Conservation (phyloP, 768 basidiomycete genomes). For the Amyloporia xantha region DNA sequence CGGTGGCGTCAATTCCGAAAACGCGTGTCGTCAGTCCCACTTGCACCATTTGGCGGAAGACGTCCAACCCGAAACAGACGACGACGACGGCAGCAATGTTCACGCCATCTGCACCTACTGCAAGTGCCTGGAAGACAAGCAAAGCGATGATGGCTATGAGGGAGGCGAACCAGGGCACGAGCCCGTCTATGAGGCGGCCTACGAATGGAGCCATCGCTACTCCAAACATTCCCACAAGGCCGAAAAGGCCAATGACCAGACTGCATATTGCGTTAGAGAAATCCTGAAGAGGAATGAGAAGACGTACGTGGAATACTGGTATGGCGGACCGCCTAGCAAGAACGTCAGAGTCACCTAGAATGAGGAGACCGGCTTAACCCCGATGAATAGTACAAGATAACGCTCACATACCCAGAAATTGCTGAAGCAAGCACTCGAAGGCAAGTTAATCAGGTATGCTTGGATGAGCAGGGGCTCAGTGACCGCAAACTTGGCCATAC, state of each 20-base stretch:
- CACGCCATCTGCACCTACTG: constrained; percentile 63
- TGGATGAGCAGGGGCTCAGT: constrained; percentile 80
- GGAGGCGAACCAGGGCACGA: constrained; percentile 75
- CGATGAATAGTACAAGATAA: neutral
- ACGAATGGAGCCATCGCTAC: constrained; percentile 63
- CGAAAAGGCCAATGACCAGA: constrained; percentile 42
- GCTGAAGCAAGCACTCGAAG: constrained; percentile 49
- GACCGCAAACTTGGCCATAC: constrained; percentile 69
- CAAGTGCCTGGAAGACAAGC: constrained; percentile 51
- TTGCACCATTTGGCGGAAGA: constrained; percentile 69
- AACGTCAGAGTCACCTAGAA: constrained; percentile 63
- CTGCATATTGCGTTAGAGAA: constrained; percentile 22
- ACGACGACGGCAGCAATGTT: constrained; percentile 67
- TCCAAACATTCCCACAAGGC: constrained; percentile 48
- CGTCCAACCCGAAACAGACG: constrained; percentile 63
- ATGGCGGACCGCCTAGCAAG: constrained; percentile 69
- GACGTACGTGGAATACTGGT: constrained; percentile 63
- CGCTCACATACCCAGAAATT: constrained; percentile 30
- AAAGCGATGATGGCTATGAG: constrained; percentile 45
- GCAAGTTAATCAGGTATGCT: constrained; percentile 51
- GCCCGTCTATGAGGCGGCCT: constrained; percentile 60
- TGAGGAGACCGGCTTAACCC: neutral
- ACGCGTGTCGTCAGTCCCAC: constrained; percentile 58
- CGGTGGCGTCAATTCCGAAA: constrained; percentile 17
- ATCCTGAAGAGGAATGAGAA: constrained; percentile 1